These are phyloP conservation scores for Trichosphaerium sp. DNA, from an alignment of 78 protist genomes.

Conservation along the genomic window DNA sequence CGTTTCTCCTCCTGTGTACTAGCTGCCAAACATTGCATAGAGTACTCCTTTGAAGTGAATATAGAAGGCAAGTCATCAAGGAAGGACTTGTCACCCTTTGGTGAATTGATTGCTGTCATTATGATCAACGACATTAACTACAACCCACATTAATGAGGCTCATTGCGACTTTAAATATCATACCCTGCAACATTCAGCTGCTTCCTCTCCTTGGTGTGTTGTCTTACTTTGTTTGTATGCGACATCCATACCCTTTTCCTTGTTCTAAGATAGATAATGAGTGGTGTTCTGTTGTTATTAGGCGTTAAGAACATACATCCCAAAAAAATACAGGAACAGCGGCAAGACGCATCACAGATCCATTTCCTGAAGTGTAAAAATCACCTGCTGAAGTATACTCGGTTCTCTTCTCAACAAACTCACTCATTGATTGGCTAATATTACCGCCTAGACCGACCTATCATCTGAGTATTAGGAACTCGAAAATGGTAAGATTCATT, in stretches of 20 bases:
- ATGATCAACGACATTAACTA: too few relatives aligned
- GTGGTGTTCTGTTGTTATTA: neutral
- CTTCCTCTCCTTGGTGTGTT: slow-evolving; percentile 27
- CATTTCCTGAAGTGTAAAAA: slow-evolving; percentile 21
- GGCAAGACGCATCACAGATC: slow-evolving; percentile 29
- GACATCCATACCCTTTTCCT: neutral
- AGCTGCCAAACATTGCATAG: neutral
- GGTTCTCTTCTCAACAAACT: neutral
- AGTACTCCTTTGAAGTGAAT: slow-evolving; percentile 4
- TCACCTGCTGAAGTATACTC: slow-evolving; percentile 16
- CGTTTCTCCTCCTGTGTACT: neutral
- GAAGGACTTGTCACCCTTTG: neutral
- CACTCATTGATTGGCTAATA: neutral
- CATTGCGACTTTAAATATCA: too few relatives aligned
- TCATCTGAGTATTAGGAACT: too few relatives aligned
- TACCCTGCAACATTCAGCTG: slow-evolving; percentile 22
- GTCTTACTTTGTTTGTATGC: slow-evolving; percentile 11
- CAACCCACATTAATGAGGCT: too few relatives aligned
- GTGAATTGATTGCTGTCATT: too few relatives aligned
- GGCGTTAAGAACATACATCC: too few relatives aligned
- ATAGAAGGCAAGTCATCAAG: slow-evolving; percentile 3
- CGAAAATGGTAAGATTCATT: too few relatives aligned
- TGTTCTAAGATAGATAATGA: neutral
- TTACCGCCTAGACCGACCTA: too few relatives aligned
- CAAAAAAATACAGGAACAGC: slow-evolving; percentile 7